These are phyloP conservation scores for Candida andamanensis DNA, from an alignment of 805 yeast genomes.

Conservation along the genomic window DNA sequence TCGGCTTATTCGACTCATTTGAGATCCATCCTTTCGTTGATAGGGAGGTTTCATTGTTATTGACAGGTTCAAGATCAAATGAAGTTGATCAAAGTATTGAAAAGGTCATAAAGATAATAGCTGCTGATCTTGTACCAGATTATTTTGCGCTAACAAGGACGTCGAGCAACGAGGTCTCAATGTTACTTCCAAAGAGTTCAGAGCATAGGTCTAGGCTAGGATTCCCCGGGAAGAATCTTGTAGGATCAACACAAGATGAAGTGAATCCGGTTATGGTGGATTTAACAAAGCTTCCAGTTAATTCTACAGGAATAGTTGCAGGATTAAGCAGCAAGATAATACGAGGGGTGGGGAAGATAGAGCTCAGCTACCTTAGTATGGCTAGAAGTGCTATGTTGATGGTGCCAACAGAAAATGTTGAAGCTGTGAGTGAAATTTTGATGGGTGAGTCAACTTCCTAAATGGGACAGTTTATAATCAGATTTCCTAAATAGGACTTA, in stretches of 20 bases:
- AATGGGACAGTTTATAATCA: slow-evolving; percentile 5
- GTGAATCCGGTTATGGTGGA: slow-evolving; percentile 56
- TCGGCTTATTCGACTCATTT: slow-evolving; percentile 29
- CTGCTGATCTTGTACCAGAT: slow-evolving; percentile 26
- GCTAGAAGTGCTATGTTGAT: slow-evolving; percentile 56
- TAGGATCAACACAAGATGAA: slow-evolving; percentile 54
- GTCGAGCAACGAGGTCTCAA: slow-evolving; percentile 45
- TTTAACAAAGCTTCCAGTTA: slow-evolving; percentile 48
- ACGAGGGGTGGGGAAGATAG: slow-evolving; percentile 31
- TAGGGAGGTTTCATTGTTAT: slow-evolving; percentile 34
- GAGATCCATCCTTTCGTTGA: slow-evolving; percentile 43
- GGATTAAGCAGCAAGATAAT: slow-evolving; percentile 53
- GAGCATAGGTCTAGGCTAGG: slow-evolving; percentile 32
- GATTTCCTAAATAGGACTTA: not conserved
- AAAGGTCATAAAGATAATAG: slow-evolving; percentile 37
- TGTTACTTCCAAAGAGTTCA: slow-evolving; percentile 41
- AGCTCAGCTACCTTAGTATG: slow-evolving; percentile 57
- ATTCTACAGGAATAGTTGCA: slow-evolving; percentile 62
- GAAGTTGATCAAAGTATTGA: slow-evolving; percentile 38
- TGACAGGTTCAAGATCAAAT: slow-evolving; percentile 57
- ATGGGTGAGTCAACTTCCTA: slow-evolving; percentile 4
- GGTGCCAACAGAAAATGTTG: slow-evolving; percentile 48
- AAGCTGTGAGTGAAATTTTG: slow-evolving; percentile 23
- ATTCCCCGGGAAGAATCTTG: slow-evolving; percentile 36
- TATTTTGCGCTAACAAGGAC: slow-evolving; percentile 53